Conservation (phyloP, 2,329 filamentous ascomycete genomes). For the Phaeophleospora eucalypticola region DNA sequence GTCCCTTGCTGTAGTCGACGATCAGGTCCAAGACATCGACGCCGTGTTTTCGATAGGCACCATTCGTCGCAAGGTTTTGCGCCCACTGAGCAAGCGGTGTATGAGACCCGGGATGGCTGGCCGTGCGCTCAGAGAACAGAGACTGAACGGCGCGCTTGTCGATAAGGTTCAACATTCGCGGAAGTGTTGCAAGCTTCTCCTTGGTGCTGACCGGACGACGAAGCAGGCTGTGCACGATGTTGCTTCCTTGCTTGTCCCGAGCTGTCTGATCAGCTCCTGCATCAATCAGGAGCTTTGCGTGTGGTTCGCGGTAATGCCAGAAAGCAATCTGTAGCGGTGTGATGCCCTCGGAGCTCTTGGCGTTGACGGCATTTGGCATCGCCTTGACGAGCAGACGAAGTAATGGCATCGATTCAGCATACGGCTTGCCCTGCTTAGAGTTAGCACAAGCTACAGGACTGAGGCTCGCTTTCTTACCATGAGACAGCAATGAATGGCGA, state of each 20-base stretch:
- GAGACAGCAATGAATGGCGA: slow-evolving; percentile 61
- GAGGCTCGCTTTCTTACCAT: too few species aligned
- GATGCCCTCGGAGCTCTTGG: slow-evolving; percentile 52
- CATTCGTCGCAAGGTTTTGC: not conserved
- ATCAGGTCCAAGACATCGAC: slow-evolving; percentile 19
- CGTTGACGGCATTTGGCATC: slow-evolving; percentile 59
- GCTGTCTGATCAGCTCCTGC: slow-evolving; percentile 65
- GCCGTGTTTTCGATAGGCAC: not conserved
- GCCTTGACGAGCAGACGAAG: slow-evolving; percentile 63
- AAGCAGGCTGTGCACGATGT: slow-evolving; percentile 62
- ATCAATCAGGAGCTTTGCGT: slow-evolving; percentile 59
- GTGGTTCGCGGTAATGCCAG: slow-evolving; percentile 50
- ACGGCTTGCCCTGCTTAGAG: slow-evolving; percentile 15
- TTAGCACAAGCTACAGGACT: too few species aligned
- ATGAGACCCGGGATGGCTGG: slow-evolving; percentile 48
- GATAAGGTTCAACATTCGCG: slow-evolving; percentile 54
- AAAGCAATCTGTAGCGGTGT: slow-evolving; percentile 70
- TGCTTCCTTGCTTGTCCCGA: slow-evolving; percentile 56
- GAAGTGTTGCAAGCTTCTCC: slow-evolving; percentile 17
- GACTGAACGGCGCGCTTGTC: slow-evolving; percentile 53
- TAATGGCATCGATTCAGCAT: slow-evolving; percentile 48
- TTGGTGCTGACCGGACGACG: slow-evolving; percentile 5
- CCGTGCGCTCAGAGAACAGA: slow-evolving; percentile 58
- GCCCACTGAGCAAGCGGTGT: slow-evolving; percentile 57
- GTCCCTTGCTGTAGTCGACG: slow-evolving; percentile 40